Percentiles rank a stretch among this genome's conserved stretches.
phyloP scores from a whole-genome alignment of 345 rosid genomes.

The Heritiera littoralis region DNA sequence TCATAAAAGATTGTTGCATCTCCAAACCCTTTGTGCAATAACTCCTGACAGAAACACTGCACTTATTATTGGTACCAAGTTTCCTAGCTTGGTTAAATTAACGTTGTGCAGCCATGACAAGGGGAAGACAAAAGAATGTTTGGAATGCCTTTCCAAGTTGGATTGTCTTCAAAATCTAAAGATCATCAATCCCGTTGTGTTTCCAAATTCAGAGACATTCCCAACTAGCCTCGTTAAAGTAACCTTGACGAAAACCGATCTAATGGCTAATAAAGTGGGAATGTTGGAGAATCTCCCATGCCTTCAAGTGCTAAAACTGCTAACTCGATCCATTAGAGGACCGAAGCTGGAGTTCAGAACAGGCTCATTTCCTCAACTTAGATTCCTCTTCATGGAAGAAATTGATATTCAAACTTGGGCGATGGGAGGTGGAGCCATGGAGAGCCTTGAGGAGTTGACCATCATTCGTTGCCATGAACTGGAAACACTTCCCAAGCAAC shows the following conservation, averaged over 20 bases:
- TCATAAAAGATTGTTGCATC: background rate
- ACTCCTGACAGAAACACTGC: background rate
- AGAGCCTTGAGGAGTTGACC: background rate
- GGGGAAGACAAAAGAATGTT: background rate
- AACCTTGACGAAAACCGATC: background rate
- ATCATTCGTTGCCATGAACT: background rate
- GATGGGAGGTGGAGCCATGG: background rate
- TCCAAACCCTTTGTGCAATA: conserved; percentile 3
- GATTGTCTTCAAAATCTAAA: background rate
- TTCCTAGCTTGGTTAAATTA: background rate
- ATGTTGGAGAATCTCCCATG: background rate
- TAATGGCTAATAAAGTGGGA: background rate
- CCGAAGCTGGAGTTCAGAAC: background rate
- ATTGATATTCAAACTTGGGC: background rate
- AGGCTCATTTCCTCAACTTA: background rate
- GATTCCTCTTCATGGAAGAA: conserved; percentile 5
- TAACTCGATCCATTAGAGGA: background rate
- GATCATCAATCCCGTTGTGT: background rate
- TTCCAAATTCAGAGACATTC: background rate
- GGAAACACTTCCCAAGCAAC: background rate
- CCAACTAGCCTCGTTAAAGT: background rate
- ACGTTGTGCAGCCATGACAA: background rate
- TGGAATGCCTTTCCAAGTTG: background rate
- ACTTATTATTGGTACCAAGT: background rate
- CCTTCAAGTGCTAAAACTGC: conserved; percentile 1